phyloP scores from a whole-genome alignment of 2,329 filamentous ascomycete species.

The Metarhizium anisopliae region DNA sequence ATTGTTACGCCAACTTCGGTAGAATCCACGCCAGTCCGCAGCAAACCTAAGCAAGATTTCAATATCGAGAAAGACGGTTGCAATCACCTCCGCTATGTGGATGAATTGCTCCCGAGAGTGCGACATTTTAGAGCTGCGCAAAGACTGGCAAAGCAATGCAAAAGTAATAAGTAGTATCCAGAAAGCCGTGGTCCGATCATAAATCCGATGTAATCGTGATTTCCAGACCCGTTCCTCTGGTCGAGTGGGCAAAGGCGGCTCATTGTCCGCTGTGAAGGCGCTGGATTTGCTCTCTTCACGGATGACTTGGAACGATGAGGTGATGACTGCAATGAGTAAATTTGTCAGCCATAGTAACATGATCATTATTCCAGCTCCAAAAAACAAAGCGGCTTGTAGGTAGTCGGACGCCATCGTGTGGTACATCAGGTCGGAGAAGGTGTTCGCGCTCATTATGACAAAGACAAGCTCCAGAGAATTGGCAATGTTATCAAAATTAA shows the following conservation, averaged over 20 bases:
- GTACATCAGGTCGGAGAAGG: conserved; percentile 91
- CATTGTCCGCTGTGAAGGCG: conserved; percentile 75
- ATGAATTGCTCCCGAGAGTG: conserved; percentile 54
- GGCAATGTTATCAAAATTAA: conserved; percentile 91
- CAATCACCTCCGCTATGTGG: conserved; percentile 58
- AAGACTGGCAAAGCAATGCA: conserved; percentile 69
- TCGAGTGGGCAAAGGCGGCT: conserved; percentile 26
- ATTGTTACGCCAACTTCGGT: conserved; percentile 63
- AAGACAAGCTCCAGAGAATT: conserved; percentile 92
- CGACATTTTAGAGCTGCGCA: conserved; percentile 70
- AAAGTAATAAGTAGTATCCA: conserved; percentile 78
- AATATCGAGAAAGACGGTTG: conserved; percentile 68
- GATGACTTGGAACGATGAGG: conserved; percentile 96
- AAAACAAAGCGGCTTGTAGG: conserved; percentile 72
- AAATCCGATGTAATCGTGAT: conserved; percentile 57
- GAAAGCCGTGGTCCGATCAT: conserved; percentile 62
- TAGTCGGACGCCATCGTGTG: conserved; percentile 89
- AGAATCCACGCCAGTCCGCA: conserved; percentile 74
- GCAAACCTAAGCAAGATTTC: conserved; percentile 77
- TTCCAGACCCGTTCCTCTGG: conserved; percentile 29
- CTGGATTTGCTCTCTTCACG: conserved; percentile 91
- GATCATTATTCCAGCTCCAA: conserved; percentile 69
- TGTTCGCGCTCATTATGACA: conserved; percentile 97
- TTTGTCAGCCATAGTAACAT: conserved; percentile 96
- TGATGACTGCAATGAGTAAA: conserved; percentile 91